phyloP scores from a whole-genome alignment of 2,329 filamentous ascomycete genomes.

The Scedosporium aurantiacum region DNA sequence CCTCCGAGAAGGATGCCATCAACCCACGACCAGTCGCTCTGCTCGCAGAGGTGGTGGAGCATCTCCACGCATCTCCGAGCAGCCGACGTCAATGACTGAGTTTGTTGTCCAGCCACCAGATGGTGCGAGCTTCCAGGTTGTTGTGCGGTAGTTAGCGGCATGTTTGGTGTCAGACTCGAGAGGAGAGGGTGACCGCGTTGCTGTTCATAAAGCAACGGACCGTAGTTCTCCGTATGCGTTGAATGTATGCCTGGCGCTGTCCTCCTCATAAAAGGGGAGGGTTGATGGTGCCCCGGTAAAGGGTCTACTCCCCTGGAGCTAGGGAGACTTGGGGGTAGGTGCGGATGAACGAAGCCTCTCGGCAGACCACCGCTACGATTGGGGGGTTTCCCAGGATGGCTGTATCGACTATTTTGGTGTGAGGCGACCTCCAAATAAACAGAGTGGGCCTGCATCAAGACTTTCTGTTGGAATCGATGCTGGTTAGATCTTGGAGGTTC shows the following conservation, averaged over 20 bases:
- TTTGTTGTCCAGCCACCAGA: neutral
- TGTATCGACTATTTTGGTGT: slow-evolving; percentile 23
- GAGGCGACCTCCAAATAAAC: slow-evolving; percentile 61
- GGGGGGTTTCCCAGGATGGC: neutral
- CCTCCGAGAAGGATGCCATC: slow-evolving; percentile 88
- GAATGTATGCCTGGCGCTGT: neutral
- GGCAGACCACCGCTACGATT: neutral
- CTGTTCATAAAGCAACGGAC: neutral
- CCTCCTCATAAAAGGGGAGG: neutral
- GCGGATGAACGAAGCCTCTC: neutral
- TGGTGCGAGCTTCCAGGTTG: neutral
- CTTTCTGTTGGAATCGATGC: slow-evolving; percentile 52
- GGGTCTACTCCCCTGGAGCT: neutral
- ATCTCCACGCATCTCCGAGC: slow-evolving; percentile 61
- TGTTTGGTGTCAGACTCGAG: neutral
- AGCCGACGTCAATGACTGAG: slow-evolving; percentile 12
- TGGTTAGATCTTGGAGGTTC: slow-evolving; percentile 11
- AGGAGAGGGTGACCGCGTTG: neutral
- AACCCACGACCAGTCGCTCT: slow-evolving; percentile 78
- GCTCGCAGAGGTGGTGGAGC: slow-evolving; percentile 62
- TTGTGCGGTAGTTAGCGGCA: neutral
- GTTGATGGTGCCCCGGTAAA: neutral
- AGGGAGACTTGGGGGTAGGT: neutral
- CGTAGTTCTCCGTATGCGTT: neutral
- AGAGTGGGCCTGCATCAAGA: slow-evolving; percentile 57